Evolutionary conservation across 345 rosid species (phyloP).

Genomic region (Kernera saxatilis): DNA sequence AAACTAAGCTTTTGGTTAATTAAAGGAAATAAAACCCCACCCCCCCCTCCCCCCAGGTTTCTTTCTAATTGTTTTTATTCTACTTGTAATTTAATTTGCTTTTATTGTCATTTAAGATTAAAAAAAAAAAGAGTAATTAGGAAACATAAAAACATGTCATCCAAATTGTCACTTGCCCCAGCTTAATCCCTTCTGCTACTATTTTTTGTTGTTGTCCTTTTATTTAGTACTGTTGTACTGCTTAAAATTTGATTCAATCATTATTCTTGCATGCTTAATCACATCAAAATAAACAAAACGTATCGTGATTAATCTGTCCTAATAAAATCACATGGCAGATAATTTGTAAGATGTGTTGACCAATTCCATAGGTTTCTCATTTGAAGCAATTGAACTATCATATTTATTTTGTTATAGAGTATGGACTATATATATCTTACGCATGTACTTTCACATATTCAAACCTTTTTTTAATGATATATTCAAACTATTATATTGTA

Average conservation of each 20-base stretch:
- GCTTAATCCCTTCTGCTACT: slow-evolving; percentile 3
- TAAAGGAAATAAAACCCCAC: background rate
- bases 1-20: slow-evolving; percentile 1
- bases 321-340: background rate
- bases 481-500: background rate
- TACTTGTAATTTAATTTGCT: background rate
- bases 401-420: background rate
- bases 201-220: background rate
- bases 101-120: slow-evolving; percentile 6
- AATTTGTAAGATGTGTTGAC: slow-evolving; percentile 11
- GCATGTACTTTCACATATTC: background rate
- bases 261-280: slow-evolving; percentile 14
- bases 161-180: slow-evolving; percentile 7
- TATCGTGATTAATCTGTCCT: background rate
- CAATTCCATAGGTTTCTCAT: background rate
- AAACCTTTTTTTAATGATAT: background rate
- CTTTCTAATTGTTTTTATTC: slow-evolving; percentile 2
- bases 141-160: slow-evolving; percentile 19
- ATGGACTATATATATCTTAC: background rate
- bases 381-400: background rate
- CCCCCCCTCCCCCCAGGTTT: background rate
- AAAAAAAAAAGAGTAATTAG: background rate
- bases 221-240: background rate
- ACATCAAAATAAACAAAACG: background rate
- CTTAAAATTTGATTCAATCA: slow-evolving; percentile 5